phyloP scores from a whole-genome alignment of 495 filamentous ascomycete species.

The Tuber calosporum region DNA sequence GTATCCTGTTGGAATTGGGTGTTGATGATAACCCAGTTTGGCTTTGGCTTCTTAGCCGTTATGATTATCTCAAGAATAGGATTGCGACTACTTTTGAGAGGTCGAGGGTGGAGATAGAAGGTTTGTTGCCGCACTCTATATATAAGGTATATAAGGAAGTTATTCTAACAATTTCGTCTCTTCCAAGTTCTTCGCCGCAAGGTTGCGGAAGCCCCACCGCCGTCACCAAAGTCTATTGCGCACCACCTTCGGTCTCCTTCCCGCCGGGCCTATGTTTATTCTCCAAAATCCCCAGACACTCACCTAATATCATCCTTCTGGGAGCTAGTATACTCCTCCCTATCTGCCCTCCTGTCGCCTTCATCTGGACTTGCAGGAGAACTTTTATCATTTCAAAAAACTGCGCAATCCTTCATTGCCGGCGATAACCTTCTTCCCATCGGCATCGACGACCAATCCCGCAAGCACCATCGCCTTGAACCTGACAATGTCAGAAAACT shows the following conservation, averaged over 20 bases:
- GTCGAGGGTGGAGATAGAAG: conserved; percentile 79
- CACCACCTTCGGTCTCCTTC: conserved; percentile 64
- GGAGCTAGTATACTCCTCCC: conserved; percentile 68
- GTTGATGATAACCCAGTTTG: conserved; percentile 94
- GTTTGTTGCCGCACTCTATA: conserved; percentile 13
- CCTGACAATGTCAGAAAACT: conserved; percentile 61
- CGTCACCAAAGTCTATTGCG: conserved; percentile 59
- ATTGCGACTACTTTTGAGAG: conserved; percentile 71
- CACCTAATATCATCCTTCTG: conserved; percentile 76
- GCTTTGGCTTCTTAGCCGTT: conserved; percentile 84
- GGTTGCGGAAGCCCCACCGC: conserved; percentile 64
- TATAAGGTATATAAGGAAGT: conserved; percentile 6
- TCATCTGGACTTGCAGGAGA: conserved; percentile 76
- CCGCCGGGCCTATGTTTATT: conserved; percentile 53
- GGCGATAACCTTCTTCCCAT: conserved; percentile 70
- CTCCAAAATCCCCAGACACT: conserved; percentile 57
- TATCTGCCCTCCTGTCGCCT: conserved; percentile 62
- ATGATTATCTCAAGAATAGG: conserved; percentile 77
- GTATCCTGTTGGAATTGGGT: conserved; percentile 78
- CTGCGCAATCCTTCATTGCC: conserved; percentile 79
- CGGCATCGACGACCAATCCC: conserved; percentile 76
- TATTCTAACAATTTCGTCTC: conserved; percentile 5
- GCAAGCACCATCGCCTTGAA: conserved; percentile 75
- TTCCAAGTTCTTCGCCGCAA: conserved; percentile 63
- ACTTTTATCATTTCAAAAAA: conserved; percentile 89